These are phyloP conservation scores for Pseudogymnoascus sp. DNA, from an alignment of 2,329 filamentous ascomycete species.

Conservation along the genomic window DNA sequence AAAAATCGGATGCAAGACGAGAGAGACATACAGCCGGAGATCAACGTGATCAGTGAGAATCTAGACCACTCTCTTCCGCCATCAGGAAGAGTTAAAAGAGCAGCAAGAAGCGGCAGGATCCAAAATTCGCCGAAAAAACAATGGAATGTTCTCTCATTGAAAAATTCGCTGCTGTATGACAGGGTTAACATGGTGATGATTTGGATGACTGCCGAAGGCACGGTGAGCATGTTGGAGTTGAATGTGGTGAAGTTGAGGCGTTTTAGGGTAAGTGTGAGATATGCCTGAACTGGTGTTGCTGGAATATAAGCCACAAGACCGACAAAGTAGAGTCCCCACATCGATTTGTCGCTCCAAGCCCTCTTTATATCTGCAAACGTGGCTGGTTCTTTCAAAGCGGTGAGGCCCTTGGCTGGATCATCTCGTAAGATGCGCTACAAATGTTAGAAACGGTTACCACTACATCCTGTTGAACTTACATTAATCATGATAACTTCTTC, in stretches of 20 bases:
- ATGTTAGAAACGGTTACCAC: not conserved
- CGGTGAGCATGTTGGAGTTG: slow-evolving; percentile 55
- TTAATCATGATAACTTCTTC: slow-evolving; percentile 68
- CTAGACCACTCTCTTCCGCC: slow-evolving; percentile 44
- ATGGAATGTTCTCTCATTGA: slow-evolving; percentile 47
- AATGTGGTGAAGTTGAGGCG: slow-evolving; percentile 52
- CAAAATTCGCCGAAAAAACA: slow-evolving; percentile 46
- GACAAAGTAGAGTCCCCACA: slow-evolving; percentile 45
- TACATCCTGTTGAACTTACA: slow-evolving; percentile 14
- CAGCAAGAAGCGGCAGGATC: slow-evolving; percentile 44
- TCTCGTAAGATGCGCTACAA: slow-evolving; percentile 40
- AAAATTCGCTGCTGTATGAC: slow-evolving; percentile 47
- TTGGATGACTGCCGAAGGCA: slow-evolving; percentile 49
- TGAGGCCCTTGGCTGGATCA: slow-evolving; percentile 47
- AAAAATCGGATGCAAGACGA: not conserved
- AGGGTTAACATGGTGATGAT: slow-evolving; percentile 49
- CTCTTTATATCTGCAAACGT: slow-evolving; percentile 37
- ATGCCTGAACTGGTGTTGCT: slow-evolving; percentile 40
- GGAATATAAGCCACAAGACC: slow-evolving; percentile 44
- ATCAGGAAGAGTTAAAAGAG: slow-evolving; percentile 42
- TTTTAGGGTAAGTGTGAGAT: slow-evolving; percentile 49
- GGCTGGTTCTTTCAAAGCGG: slow-evolving; percentile 37
- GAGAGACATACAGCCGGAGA: slow-evolving; percentile 36
- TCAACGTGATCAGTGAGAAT: slow-evolving; percentile 44
- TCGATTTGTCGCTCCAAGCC: slow-evolving; percentile 39